These are phyloP conservation scores for Galerina sulciceps DNA, from an alignment of 768 basidiomycete genomes.

Conservation along the genomic window DNA sequence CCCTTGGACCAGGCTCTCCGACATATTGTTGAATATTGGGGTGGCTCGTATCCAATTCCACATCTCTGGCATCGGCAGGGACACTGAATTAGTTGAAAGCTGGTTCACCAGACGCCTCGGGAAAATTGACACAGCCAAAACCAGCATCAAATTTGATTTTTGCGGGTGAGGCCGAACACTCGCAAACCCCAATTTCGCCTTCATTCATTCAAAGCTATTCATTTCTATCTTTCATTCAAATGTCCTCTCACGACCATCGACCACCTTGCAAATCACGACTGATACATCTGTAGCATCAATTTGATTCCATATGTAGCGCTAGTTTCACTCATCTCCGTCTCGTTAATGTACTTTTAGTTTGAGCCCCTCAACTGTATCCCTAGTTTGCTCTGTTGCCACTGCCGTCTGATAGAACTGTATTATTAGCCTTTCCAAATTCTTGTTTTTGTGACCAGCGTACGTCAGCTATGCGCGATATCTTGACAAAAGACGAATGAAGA, in stretches of 20 bases:
- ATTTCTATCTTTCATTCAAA: not conserved
- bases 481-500: too few relatives aligned
- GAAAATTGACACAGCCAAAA: not conserved
- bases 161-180: not conserved
- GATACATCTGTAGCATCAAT: not conserved
- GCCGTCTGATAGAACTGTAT: not conserved
- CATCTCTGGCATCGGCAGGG: slow-evolving; percentile 36
- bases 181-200: not conserved
- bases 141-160: slow-evolving; percentile 13
- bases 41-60: slow-evolving; percentile 25
- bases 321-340: slow-evolving; percentile 1
- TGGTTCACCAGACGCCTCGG: slow-evolving; percentile 32
- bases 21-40: slow-evolving; percentile 19
- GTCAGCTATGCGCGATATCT: too few relatives aligned
- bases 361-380: not conserved
- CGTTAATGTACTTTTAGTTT: slow-evolving; percentile 6
- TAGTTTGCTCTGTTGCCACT: not conserved
- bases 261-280: not conserved
- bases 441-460: not conserved
- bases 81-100: slow-evolving; percentile 23
- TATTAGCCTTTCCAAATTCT: not conserved
- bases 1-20: slow-evolving; percentile 32
- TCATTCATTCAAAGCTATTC: not conserved
- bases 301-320: not conserved
- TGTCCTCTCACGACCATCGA: not conserved